These are phyloP conservation scores for Lagerstroemia speciosa DNA, from an alignment of 345 rosid genomes.

Conservation along the genomic window DNA sequence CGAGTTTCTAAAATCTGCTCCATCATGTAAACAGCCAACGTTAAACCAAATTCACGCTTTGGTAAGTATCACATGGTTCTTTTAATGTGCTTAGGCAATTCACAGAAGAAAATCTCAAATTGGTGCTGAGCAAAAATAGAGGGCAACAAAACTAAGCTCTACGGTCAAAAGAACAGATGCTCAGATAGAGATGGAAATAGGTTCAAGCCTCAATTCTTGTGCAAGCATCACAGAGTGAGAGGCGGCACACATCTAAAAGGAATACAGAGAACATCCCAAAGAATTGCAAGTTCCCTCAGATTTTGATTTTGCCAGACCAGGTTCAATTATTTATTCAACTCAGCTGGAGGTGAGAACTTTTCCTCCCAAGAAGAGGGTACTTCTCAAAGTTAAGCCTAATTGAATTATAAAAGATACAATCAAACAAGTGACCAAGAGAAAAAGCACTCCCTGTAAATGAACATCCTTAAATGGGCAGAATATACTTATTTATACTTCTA, in stretches of 20 bases:
- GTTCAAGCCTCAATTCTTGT: too few relatives aligned
- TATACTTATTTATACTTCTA: not conserved
- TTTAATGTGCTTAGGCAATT: not conserved
- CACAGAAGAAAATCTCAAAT: not conserved
- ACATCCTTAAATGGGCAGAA: too few relatives aligned
- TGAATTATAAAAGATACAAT: not conserved
- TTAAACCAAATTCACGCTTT: not conserved
- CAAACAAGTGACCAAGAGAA: too few relatives aligned
- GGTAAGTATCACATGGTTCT: not conserved
- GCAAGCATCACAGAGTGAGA: too few relatives aligned
- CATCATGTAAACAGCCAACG: not conserved
- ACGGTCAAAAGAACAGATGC: not conserved
- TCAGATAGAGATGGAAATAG: not conserved
- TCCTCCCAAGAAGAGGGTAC: not conserved
- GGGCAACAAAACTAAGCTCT: not conserved
- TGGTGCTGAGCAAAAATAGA: not conserved
- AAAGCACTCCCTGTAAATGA: too few relatives aligned
- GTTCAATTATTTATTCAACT: too few relatives aligned
- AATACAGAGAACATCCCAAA: too few relatives aligned
- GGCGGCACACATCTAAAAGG: too few relatives aligned
- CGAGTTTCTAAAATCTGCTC: not conserved
- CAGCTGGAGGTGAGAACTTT: too few relatives aligned
- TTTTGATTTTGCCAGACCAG: too few relatives aligned
- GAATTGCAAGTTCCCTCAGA: too few relatives aligned
- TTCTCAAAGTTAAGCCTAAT: not conserved